Conservation (phyloP, 306 rosid species). For the Rubus idaeus region DNA sequence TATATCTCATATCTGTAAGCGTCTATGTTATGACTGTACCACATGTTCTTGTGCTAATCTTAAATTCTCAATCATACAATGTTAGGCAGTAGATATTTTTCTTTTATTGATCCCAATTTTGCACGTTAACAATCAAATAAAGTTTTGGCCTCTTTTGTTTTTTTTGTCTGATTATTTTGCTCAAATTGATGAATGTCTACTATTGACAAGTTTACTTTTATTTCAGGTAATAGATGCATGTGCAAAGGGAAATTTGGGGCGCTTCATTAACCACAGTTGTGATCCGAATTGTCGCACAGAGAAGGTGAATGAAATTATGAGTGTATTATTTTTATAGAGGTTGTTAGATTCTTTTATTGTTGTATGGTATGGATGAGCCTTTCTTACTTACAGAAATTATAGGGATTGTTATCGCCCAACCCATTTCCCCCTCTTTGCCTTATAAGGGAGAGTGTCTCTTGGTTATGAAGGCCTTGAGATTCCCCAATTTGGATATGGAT, state of each 20-base stretch:
- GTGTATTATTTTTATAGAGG: background rate
- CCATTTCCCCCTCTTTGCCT: background rate
- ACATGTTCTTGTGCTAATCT: background rate
- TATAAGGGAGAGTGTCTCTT: background rate
- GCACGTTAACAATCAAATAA: background rate
- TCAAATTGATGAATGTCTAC: background rate
- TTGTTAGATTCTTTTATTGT: background rate
- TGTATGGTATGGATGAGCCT: slow-evolving; percentile 11
- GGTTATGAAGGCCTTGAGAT: background rate
- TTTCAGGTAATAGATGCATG: slow-evolving; percentile 97
- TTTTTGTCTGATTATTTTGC: background rate
- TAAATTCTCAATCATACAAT: background rate
- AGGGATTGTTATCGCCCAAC: background rate
- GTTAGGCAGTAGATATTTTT: background rate
- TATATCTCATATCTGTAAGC: background rate
- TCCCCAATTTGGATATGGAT: background rate
- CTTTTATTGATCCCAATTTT: background rate
- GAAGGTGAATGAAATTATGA: slow-evolving; percentile 52
- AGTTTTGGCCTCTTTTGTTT: background rate
- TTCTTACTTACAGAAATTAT: background rate
- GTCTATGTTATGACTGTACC: background rate
- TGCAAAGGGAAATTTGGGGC: slow-evolving; percentile 98
- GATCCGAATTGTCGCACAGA: slow-evolving; percentile 98
- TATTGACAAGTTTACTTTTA: slow-evolving; percentile 29
- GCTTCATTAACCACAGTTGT: slow-evolving; percentile 98